Conservation (phyloP, 2,329 filamentous ascomycete species). For the Trichoderma sp. region DNA sequence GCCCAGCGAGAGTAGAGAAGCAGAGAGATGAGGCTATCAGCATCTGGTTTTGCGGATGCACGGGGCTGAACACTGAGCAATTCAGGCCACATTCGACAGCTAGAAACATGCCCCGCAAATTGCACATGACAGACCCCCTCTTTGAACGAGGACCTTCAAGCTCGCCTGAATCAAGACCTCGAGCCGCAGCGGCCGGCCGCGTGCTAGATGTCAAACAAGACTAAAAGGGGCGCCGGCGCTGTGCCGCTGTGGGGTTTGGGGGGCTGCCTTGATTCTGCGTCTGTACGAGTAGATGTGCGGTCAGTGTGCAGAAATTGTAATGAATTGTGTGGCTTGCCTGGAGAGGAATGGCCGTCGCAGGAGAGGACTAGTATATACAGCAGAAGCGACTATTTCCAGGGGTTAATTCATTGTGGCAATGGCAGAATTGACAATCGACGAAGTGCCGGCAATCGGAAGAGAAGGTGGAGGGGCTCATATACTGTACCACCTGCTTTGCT, state of each 20-base stretch:
- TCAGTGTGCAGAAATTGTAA: background rate
- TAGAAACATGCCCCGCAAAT: background rate
- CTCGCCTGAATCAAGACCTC: background rate
- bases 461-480: background rate
- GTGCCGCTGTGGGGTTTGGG: conserved; percentile 6
- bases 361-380: background rate
- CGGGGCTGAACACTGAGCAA: background rate
- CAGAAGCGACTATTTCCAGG: background rate
- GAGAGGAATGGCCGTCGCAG: background rate
- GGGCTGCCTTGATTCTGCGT: background rate
- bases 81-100: background rate
- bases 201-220: background rate
- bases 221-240: background rate
- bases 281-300: background rate
- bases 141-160: background rate
- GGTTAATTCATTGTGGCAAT: background rate
- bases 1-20: background rate
- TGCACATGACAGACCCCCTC: background rate
- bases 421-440: background rate
- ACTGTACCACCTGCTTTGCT: background rate
- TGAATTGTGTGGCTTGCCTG: background rate
- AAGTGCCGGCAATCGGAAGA: background rate
- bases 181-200: background rate
- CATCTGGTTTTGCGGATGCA: background rate
- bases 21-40: background rate